Evolutionary conservation across 805 yeast species (phyloP), one percentile per base, ranked within the genome.

Genomic region (Candida coleopterorum): DNA sequence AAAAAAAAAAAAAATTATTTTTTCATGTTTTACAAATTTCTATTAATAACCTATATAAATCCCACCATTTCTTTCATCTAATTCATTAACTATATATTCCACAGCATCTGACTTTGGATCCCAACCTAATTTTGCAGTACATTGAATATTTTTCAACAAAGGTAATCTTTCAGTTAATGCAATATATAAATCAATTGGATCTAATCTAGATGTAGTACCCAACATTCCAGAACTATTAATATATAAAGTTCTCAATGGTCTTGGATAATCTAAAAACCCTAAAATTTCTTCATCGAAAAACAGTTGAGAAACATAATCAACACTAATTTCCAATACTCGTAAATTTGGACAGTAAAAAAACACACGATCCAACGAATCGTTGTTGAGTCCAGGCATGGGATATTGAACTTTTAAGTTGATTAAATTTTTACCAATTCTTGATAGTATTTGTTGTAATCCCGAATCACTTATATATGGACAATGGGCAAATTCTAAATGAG

Each of bases 71-170:
- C 82, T 72, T 34, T 81, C 85, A 41, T 85, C 93, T 30, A 90
- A 62, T 25, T 76, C 78, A 34, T 74, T 77, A 1, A 79, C 81
- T 33, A 89, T 64, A 43, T 80, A 61, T 10, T 48, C 41, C 10
- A 67, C 64, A 24, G 52, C 58, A 18, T 64, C 70, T 6, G 64
- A 56, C 27, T 58, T 51, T 2, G 80, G 72, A 50, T 82, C 77
- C 98, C 98, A 93, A 7, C 96, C 96, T 25, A 93, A 60, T 55
- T 81, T 79, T 12, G 82, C 75, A 16, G 93, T 81, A 29, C 88
- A 71, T 29, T 81, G 67, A 2, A 93, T 65, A 33, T 72, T 73
- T 42, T 71, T 70, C 52, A 93, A 64, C 26, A 64, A 45, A 0
- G 95, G 95, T 12, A 93, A 58, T 47, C 95, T 64, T 41, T 89